A percentile compares a stretch with the other conserved stretches of the same genome.
These are phyloP conservation scores for Botrytis fragariae DNA, from an alignment of 2,329 filamentous ascomycete genomes.

Conservation along the genomic window DNA sequence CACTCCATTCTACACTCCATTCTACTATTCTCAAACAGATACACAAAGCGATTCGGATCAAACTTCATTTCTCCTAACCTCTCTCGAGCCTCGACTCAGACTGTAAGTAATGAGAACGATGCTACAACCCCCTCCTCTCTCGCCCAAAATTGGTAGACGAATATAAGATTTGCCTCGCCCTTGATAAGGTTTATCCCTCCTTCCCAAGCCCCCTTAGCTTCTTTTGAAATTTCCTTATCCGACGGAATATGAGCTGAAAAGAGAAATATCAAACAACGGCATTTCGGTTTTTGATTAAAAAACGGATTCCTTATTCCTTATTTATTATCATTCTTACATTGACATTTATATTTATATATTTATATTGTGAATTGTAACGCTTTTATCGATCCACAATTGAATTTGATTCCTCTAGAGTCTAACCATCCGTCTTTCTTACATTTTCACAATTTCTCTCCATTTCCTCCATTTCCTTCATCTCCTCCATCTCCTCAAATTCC, in stretches of 20 bases:
- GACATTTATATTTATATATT: neutral
- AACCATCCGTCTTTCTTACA: neutral
- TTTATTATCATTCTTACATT: neutral
- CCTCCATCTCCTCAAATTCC: neutral
- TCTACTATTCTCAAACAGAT: neutral
- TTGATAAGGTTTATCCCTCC: conserved; percentile 1
- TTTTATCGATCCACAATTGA: neutral
- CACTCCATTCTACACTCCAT: too few relatives aligned
- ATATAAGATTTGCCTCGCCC: neutral
- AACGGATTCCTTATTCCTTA: neutral
- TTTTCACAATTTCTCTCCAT: neutral
- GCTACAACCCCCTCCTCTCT: neutral
- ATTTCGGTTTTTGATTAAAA: neutral
- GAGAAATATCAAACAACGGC: neutral
- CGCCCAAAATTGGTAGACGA: neutral
- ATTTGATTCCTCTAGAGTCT: neutral
- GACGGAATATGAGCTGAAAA: neutral
- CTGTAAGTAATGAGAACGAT: neutral
- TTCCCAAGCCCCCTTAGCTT: neutral
- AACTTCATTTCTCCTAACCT: neutral
- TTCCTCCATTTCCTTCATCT: neutral
- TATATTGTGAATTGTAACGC: neutral
- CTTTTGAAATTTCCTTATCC: conserved; percentile 1
- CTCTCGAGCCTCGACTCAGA: neutral
- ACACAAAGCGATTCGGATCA: neutral